Conservation (phyloP, 352 stramenopile species). For the Phytophthora pluvialis region DNA sequence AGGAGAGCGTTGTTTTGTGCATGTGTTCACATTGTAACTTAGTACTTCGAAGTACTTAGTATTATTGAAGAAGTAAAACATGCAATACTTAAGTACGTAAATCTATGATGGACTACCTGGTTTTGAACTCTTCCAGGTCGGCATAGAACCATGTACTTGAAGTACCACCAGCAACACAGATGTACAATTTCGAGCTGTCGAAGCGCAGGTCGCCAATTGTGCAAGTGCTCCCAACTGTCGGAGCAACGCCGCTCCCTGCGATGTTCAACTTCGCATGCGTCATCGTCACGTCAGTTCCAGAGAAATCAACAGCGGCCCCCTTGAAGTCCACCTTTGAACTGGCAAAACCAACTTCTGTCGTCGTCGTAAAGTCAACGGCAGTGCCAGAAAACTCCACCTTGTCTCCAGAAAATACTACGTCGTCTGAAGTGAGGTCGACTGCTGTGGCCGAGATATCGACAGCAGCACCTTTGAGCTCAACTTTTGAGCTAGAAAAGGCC, state of each 20-base stretch:
- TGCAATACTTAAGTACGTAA: too few species aligned
- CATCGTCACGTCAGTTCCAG: conserved; percentile 13
- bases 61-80: too few species aligned
- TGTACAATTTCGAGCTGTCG: conserved; percentile 25
- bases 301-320: conserved; percentile 17
- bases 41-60: too few species aligned
- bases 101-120: too few species aligned
- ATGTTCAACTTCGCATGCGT: conserved; percentile 27
- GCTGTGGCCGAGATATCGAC: not conserved
- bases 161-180: conserved; percentile 24
- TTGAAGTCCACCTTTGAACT: not conserved
- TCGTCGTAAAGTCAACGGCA: conserved; percentile 6
- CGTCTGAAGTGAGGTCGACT: conserved; percentile 3
- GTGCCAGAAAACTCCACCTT: conserved; percentile 1
- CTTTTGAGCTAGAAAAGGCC: conserved; percentile 1
- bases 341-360: not conserved
- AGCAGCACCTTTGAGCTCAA: not conserved
- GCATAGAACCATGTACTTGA: too few species aligned
- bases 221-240: conserved; percentile 8
- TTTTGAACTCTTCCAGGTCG: too few species aligned
- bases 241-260: conserved; percentile 9
- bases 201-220: conserved; percentile 38
- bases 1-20: too few species aligned
- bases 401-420: conserved; percentile 4
- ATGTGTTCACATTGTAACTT: too few species aligned